Base-by-base conservation (phyloP, 192 early-diverging fungal species). In the Entomortierella parvispora region DNA sequence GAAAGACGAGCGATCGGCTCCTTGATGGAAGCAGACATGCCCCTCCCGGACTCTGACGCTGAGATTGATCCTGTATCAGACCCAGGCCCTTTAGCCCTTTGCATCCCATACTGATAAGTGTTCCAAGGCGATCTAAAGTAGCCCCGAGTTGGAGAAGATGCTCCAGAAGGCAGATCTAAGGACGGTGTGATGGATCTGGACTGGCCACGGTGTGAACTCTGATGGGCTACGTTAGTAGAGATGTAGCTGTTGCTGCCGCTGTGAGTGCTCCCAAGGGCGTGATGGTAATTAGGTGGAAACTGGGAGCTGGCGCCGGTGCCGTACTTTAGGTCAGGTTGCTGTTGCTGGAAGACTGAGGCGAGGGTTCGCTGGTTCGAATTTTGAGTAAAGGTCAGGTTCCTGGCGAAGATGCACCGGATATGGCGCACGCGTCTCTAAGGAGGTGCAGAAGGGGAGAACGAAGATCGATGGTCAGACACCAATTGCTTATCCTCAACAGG, bases 111-210 rank as follows among this genome's bases (percentile, higher is more conserved):
- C 23, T 55, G 40, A 37, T 68, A 68, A 23, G 54, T 68, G 46
- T 53, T 77, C 74, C 74, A 77, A 28, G 74, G 74, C 18, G 74
- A 68, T 45, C 65, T 63, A 37, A 77, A 77, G 14, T 77, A 77
- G 55, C 74, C 62, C 22, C 45, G 62, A 23, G 65, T 77, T 26
- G 74, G 74, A 1, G 74, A 77, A 28, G 74, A 77, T 10, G 74
- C 55, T 6, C 60, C 61, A 4, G 74, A 77, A 12, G 65, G 65
- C 33, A 56, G 28, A n/a, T 77, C 74, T 3, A 77, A 2, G 3
- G 74, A 68, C 4, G 65, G 66, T 20, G 74, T 66, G 6, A 64
- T n/a, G 18, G 74, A 77, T 64, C 74, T 44, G 37, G 47, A 52
- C 3, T 42, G 29, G 33, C 15, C 31, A 58, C 22, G 29, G 29